phyloP scores from a whole-genome alignment of 2,329 filamentous ascomycete genomes.

The Colletotrichum navitas region DNA sequence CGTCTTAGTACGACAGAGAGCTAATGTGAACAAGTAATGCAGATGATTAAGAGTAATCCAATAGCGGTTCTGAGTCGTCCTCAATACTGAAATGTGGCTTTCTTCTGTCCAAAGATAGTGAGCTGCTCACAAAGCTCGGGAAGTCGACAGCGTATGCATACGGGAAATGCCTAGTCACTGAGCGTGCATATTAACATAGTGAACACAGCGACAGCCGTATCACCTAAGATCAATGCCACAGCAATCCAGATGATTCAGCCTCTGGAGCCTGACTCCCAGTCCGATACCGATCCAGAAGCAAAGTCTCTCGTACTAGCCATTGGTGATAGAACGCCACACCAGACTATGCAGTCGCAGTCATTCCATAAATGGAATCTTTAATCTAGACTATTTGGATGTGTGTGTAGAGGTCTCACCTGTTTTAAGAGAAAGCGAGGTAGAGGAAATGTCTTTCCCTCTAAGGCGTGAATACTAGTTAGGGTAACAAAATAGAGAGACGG shows the following conservation, averaged over 20 bases:
- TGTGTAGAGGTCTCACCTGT: too few species aligned
- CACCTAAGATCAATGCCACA: slow-evolving; percentile 14
- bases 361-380: too few species aligned
- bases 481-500: not conserved
- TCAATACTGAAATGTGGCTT: not conserved
- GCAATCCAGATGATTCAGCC: slow-evolving; percentile 18
- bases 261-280: slow-evolving; percentile 17
- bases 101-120: not conserved
- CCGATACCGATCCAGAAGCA: slow-evolving; percentile 11
- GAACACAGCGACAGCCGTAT: slow-evolving; percentile 9
- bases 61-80: not conserved
- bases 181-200: slow-evolving; percentile 1
- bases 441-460: too few species aligned
- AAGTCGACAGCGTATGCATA: not conserved
- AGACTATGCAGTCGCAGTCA: slow-evolving; percentile 9
- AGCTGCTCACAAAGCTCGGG: not conserved
- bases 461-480: too few species aligned
- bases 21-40: not conserved
- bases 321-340: slow-evolving; percentile 6
- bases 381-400: too few species aligned
- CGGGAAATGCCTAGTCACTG: not conserved
- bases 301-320: not conserved
- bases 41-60: not conserved
- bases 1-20: not conserved
- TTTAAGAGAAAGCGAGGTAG: too few species aligned